Evolutionary conservation across 306 rosid genomes (phyloP).

Genomic region (Vigna angularis): DNA sequence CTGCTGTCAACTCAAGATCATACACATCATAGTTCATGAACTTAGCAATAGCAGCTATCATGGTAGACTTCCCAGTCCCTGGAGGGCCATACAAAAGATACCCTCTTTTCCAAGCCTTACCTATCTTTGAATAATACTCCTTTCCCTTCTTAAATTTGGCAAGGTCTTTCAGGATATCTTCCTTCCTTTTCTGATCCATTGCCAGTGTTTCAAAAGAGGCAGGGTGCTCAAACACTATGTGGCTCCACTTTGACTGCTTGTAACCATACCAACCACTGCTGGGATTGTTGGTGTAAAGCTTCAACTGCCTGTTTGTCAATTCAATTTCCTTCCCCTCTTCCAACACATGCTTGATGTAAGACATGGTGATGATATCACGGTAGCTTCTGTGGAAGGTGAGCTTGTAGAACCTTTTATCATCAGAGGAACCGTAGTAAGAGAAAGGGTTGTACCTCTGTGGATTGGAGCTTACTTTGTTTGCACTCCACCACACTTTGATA

Average conservation of each 20-base stretch:
- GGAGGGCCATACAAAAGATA: conserved; percentile 74
- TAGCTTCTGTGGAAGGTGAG: conserved; percentile 54
- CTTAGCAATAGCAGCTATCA: conserved; percentile 75
- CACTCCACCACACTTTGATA: conserved; percentile 60
- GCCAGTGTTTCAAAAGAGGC: conserved; percentile 57
- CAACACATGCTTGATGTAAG: conserved; percentile 53
- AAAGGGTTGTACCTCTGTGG: background rate
- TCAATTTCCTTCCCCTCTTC: conserved; percentile 40
- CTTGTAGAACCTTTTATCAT: conserved; percentile 43
- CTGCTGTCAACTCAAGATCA: conserved; percentile 64
- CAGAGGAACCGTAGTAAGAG: conserved; percentile 36
- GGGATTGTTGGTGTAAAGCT: conserved; percentile 60
- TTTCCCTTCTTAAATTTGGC: conserved; percentile 54
- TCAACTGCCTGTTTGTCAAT: conserved; percentile 47
- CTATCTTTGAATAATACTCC: conserved; percentile 63
- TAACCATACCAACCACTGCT: conserved; percentile 36
- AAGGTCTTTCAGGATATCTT: conserved; percentile 58
- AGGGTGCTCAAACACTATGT: conserved; percentile 68
- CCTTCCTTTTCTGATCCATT: conserved; percentile 57
- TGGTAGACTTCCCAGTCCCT: conserved; percentile 69
- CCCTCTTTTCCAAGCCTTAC: conserved; percentile 77
- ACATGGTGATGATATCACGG: conserved; percentile 37
- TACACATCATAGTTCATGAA: conserved; percentile 70
- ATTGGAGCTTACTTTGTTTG: background rate
- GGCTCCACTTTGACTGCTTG: conserved; percentile 55